A percentile compares a stretch with the other conserved stretches of the same genome.
phyloP scores from a whole-genome alignment of 805 yeast genomes.

The Monosporozyma yasuniensis region DNA sequence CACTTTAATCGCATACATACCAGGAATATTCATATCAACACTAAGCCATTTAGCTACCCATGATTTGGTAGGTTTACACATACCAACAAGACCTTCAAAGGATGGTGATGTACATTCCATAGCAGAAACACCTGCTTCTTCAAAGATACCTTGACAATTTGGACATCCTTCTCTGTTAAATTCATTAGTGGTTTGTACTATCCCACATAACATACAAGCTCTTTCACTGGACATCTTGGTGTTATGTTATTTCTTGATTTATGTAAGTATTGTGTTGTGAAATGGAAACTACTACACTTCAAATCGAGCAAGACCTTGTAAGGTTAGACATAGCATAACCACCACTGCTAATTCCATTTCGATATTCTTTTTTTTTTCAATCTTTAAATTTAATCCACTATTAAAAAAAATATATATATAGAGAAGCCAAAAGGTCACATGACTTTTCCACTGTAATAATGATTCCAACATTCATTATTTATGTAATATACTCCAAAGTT shows the following conservation, averaged over 20 bases:
- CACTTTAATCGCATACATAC: conserved; percentile 88
- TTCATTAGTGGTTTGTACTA: conserved; percentile 70
- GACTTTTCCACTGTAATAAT: neutral
- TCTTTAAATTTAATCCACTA: neutral
- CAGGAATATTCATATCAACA: conserved; percentile 79
- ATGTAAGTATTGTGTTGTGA: neutral
- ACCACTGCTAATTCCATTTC: too few relatives aligned
- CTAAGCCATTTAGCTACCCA: conserved; percentile 98
- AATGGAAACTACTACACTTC: neutral
- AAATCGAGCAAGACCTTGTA: too few relatives aligned
- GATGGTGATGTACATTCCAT: conserved; percentile 94
- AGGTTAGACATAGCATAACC: too few relatives aligned
- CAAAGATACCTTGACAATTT: conserved; percentile 85
- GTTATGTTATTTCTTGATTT: neutral
- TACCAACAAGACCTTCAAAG: conserved; percentile 89
- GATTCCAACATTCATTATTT: neutral
- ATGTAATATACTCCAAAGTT: neutral
- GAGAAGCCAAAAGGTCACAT: neutral
- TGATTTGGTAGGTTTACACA: conserved; percentile 73
- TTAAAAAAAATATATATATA: neutral
- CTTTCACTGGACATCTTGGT: conserved; percentile 44
- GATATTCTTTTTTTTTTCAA: too few relatives aligned
- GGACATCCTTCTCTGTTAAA: conserved; percentile 90
- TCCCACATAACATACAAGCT: conserved; percentile 96
- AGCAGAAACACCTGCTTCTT: conserved; percentile 73